These are phyloP conservation scores for Leccinum griseonigrum DNA, from an alignment of 1,284 basidiomycete species.

Conservation along the genomic window DNA sequence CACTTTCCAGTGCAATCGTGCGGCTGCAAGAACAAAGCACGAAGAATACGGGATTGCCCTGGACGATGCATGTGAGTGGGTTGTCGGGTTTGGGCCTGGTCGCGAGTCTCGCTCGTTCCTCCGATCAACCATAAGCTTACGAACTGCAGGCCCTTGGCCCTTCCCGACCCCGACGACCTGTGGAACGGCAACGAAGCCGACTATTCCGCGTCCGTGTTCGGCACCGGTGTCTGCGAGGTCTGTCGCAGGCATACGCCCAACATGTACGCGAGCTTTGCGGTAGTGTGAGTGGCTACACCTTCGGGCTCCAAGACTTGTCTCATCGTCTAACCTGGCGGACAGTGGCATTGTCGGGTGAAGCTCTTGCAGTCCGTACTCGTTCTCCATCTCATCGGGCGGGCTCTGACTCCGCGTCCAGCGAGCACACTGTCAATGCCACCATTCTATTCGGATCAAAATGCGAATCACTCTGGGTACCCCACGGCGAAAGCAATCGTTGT, in stretches of 20 bases:
- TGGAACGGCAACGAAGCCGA: conserved; percentile 38
- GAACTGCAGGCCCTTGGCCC: conserved; percentile 25
- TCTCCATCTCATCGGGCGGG: neutral
- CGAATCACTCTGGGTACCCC: conserved; percentile 17
- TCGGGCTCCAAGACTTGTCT: too few relatives aligned
- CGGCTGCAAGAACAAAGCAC: conserved; percentile 73
- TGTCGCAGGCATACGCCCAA: conserved; percentile 37
- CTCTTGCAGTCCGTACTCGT: conserved; percentile 15
- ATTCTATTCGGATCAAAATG: neutral
- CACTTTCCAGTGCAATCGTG: conserved; percentile 79
- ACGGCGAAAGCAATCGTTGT: conserved; percentile 21
- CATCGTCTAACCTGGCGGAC: too few relatives aligned
- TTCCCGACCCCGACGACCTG: conserved; percentile 39
- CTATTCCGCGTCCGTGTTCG: conserved; percentile 63
- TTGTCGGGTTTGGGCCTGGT: conserved; percentile 6
- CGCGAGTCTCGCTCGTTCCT: too few relatives aligned
- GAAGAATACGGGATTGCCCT: conserved; percentile 85
- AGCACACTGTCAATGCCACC: conserved; percentile 8
- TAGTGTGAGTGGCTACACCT: conserved; percentile 34
- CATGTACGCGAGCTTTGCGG: conserved; percentile 48
- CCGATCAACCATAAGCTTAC: too few relatives aligned
- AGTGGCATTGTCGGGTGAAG: conserved; percentile 23
- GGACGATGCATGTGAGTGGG: conserved; percentile 65
- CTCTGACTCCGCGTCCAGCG: conserved; percentile 10
- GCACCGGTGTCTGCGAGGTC: conserved; percentile 56